These are phyloP conservation scores for Balamuthia mandrillaris DNA, from an alignment of 208 protist species.

Conservation along the genomic window DNA sequence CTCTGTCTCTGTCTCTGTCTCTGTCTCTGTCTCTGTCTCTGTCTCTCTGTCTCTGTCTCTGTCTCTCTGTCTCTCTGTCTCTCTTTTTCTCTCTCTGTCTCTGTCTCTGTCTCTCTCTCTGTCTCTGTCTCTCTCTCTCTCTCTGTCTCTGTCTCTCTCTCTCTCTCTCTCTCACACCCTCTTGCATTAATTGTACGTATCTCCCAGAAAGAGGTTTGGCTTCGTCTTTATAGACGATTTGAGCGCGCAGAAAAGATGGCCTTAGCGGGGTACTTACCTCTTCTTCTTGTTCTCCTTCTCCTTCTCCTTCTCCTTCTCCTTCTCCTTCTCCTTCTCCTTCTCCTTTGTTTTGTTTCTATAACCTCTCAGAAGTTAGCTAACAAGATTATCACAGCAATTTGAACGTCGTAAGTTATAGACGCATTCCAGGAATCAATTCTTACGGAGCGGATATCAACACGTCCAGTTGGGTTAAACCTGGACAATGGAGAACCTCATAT, in stretches of 20 bases:
- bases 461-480: background rate
- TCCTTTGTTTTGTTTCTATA: background rate
- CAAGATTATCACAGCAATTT: background rate
- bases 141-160: background rate
- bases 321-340: background rate
- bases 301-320: background rate
- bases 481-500: too few relatives aligned
- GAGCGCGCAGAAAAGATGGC: background rate
- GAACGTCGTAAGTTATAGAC: background rate
- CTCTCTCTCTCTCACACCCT: background rate
- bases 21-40: too few relatives aligned
- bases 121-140: background rate
- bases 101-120: background rate
- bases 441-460: background rate
- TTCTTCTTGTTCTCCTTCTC: too few relatives aligned
- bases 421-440: background rate
- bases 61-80: too few relatives aligned
- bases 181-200: too few relatives aligned
- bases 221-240: background rate
- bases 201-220: background rate
- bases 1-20: background rate
- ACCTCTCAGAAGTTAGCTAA: background rate
- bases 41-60: background rate
- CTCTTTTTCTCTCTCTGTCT: background rate
- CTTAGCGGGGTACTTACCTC: too few relatives aligned